Conservation (phyloP, 2,329 filamentous ascomycete genomes). For the Neopestalotiopsis sp. region DNA sequence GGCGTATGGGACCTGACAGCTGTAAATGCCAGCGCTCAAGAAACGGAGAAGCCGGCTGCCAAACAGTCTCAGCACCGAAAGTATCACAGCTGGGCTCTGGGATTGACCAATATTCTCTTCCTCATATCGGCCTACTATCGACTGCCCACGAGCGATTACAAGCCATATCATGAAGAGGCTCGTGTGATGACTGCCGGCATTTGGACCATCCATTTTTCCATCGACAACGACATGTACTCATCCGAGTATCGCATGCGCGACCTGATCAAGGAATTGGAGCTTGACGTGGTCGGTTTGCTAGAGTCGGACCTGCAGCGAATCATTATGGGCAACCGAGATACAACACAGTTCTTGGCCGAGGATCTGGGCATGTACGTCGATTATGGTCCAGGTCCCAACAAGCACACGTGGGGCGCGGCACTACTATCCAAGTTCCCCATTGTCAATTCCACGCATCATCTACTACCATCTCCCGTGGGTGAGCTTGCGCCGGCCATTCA, state of each 20-base stretch:
- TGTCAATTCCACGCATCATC: slow-evolving; percentile 93
- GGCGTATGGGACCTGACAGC: slow-evolving; percentile 78
- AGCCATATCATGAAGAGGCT: slow-evolving; percentile 85
- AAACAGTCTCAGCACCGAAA: slow-evolving; percentile 52
- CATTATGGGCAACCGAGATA: slow-evolving; percentile 99
- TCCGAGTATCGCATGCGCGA: slow-evolving; percentile 94
- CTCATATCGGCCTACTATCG: slow-evolving; percentile 83
- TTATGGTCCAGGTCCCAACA: slow-evolving; percentile 96
- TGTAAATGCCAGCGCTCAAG: slow-evolving; percentile 50
- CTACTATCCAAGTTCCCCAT: slow-evolving; percentile 98
- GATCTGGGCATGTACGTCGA: slow-evolving; percentile 99
- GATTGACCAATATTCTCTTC: slow-evolving; percentile 80
- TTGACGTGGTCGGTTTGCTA: slow-evolving; percentile 95
- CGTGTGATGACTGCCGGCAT: slow-evolving; percentile 93
- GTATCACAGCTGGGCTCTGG: slow-evolving; percentile 63
- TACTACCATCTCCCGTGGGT: slow-evolving; percentile 90
- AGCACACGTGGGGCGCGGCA: slow-evolving; percentile 96
- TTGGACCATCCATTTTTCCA: slow-evolving; percentile 97
- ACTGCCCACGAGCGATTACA: slow-evolving; percentile 92
- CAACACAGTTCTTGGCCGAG: slow-evolving; percentile 92
- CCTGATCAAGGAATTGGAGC: slow-evolving; percentile 88
- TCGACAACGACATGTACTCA: slow-evolving; percentile 99
- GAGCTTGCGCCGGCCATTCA: slow-evolving; percentile 96
- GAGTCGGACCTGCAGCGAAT: slow-evolving; percentile 95
- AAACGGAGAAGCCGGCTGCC: slow-evolving; percentile 39